A percentile compares a stretch with the other conserved stretches of the same genome.
phyloP scores from a whole-genome alignment of 1,284 basidiomycete genomes.

The Cerrena zonata region DNA sequence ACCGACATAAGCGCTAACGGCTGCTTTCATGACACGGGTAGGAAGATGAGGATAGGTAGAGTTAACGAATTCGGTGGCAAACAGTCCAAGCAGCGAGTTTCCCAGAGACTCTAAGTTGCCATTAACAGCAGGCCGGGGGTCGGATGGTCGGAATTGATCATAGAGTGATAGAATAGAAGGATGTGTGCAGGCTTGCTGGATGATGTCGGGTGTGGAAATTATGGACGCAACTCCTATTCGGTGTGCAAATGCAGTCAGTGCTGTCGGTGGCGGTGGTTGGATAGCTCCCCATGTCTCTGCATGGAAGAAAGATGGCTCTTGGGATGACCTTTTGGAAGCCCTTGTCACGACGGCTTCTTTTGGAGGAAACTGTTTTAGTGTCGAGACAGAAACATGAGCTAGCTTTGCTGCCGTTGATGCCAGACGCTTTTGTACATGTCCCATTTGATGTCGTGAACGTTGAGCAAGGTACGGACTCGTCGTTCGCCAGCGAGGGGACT shows the following conservation, averaged over 20 bases:
- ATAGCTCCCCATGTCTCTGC: constrained; percentile 64
- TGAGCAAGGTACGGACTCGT: constrained; percentile 6
- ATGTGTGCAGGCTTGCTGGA: constrained; percentile 78
- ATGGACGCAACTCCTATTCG: constrained; percentile 63
- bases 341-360: constrained; percentile 42
- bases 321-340: constrained; percentile 12
- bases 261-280: constrained; percentile 67
- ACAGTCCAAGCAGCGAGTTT: constrained; percentile 87
- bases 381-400: constrained; percentile 49
- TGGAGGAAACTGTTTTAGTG: constrained; percentile 58
- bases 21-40: constrained; percentile 83
- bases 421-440: constrained; percentile 55
- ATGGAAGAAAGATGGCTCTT: constrained; percentile 39
- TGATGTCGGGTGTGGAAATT: constrained; percentile 42
- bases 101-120: constrained; percentile 77
- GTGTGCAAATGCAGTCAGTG: constrained; percentile 70
- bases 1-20: constrained; percentile 87
- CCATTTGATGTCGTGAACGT: constrained; percentile 35
- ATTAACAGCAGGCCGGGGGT: constrained; percentile 59
- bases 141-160: constrained; percentile 47
- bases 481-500: too few species aligned
- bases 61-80: constrained; percentile 82
- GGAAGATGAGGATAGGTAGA: constrained; percentile 87
- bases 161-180: constrained; percentile 62
- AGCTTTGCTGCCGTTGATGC: constrained; percentile 52